These are phyloP conservation scores for Zhuliangozyma parablackwelliae DNA, from an alignment of 1,139 yeast species.

Conservation along the genomic window DNA sequence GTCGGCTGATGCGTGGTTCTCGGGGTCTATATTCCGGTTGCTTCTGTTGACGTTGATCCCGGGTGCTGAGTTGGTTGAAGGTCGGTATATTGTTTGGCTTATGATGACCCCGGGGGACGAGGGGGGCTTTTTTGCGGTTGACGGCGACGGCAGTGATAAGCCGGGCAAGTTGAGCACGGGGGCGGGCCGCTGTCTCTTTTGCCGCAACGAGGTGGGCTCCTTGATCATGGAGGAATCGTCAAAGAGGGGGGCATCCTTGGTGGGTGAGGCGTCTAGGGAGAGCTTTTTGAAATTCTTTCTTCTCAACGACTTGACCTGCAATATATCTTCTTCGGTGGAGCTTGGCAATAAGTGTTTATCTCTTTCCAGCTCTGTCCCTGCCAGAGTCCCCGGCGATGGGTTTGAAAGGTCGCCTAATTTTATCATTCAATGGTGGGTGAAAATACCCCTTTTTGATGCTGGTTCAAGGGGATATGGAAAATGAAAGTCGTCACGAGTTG, in stretches of 20 bases:
- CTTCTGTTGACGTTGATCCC: conserved; percentile 16
- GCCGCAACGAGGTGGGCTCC: conserved; percentile 12
- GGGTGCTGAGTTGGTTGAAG: neutral
- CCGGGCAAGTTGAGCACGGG: conserved; percentile 19
- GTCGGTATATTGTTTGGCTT: conserved; percentile 9
- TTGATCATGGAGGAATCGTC: conserved; percentile 9
- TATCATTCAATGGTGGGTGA: neutral
- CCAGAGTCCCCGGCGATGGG: conserved; percentile 22
- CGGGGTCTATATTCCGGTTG: conserved; percentile 28
- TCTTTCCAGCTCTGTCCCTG: conserved; percentile 16
- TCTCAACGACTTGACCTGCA: conserved; percentile 48
- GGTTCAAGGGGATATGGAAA: neutral
- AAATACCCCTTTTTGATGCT: neutral
- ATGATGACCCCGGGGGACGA: conserved; percentile 6
- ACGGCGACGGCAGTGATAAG: conserved; percentile 3
- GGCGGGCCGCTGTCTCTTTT: conserved; percentile 18
- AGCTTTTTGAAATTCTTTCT: conserved; percentile 74
- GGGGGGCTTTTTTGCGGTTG: conserved; percentile 2
- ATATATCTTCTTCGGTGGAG: too few relatives aligned
- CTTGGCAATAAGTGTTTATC: conserved; percentile 35
- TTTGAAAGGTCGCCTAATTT: conserved; percentile 19
- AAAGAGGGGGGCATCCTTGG: conserved; percentile 1
- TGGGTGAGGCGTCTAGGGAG: conserved; percentile 37
- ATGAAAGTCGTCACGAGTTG: neutral
- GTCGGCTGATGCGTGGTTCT: conserved; percentile 19